These are phyloP conservation scores for Arthroderma sp. DNA, from an alignment of 2,329 filamentous ascomycete species.

Conservation along the genomic window DNA sequence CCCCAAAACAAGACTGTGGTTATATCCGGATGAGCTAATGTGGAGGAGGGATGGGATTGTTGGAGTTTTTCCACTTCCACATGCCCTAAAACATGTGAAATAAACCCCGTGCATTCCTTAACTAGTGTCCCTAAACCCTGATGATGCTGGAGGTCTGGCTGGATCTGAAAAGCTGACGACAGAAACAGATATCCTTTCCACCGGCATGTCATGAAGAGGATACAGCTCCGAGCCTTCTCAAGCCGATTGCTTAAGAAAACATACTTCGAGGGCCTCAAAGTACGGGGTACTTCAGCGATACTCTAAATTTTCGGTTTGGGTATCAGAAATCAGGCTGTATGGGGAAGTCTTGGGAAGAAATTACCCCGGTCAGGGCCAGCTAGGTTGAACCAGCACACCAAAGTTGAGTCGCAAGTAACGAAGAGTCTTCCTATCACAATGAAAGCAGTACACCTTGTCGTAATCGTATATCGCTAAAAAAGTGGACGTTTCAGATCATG, in stretches of 20 bases:
- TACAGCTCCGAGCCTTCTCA: background rate
- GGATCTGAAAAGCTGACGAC: background rate
- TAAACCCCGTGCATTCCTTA: background rate
- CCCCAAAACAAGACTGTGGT: background rate
- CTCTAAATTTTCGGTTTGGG: background rate
- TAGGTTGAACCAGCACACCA: background rate
- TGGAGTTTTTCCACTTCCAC: background rate
- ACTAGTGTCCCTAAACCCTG: background rate
- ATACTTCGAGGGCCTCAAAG: background rate
- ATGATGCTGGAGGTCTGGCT: background rate
- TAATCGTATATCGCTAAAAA: background rate
- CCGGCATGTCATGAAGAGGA: background rate
- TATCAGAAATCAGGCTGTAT: background rate
- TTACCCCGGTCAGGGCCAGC: background rate
- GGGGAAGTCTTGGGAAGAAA: background rate
- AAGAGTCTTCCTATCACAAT: background rate
- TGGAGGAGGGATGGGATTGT: background rate
- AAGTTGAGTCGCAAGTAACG: background rate
- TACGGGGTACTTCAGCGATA: background rate
- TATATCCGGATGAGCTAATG: background rate
- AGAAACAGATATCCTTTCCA: background rate
- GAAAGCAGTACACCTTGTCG: background rate
- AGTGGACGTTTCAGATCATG: background rate
- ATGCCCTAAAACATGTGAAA: background rate
- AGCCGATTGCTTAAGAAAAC: background rate